Base-by-base conservation (phyloP, 257 asterid genomes). In the Forsythia suspensa region DNA sequence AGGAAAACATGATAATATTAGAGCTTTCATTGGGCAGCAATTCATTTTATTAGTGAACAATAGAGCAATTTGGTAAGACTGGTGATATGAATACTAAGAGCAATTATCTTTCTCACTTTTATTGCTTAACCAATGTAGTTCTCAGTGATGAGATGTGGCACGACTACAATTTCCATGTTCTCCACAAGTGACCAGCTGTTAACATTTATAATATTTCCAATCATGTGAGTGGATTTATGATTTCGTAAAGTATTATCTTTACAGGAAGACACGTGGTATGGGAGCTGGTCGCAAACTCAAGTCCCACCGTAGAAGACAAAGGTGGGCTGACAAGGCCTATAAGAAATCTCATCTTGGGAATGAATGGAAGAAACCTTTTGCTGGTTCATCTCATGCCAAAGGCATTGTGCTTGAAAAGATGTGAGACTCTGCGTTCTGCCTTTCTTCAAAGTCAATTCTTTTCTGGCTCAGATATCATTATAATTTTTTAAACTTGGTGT, bases 321-420 rank as follows among this genome's bases (percentile, higher is more conserved):
- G 96, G 84, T 91, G 96, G 96, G 92, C 96, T 74, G 96, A 91
- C 80, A 91, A 89, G 87, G 86, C 96, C 24, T 91, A 91, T 76
- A 89, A 91, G 90, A 91, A 91, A 80, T 89, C 96, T 8, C 94
- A 91, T 72, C 92, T 91, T 61, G 96, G 96, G 18, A 91, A 91
- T 70, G 96, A 91, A 80, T 90, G 96, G 96, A 91, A 91, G 82
- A 91, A 91, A 71, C 96, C 96, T n/a, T 91, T 91, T 77, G 94
- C 96, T 46, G 96, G 96, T 0, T 91, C 96, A 4, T 91, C 96
- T 59, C 96, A 91, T 68, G 96, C 96, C 5, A 91, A 91, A 83
- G 96, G 96, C 40, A 91, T 91, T 70, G 96, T 91, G 76, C 96
- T 91, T 20, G 96, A 91, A 87, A 91, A 91, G 78, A 91, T 91